Percentiles rank a stretch among this genome's conserved stretches.
Conservation (phyloP, 2,329 filamentous ascomycete genomes). For the Malbranchea cinnamomea region DNA sequence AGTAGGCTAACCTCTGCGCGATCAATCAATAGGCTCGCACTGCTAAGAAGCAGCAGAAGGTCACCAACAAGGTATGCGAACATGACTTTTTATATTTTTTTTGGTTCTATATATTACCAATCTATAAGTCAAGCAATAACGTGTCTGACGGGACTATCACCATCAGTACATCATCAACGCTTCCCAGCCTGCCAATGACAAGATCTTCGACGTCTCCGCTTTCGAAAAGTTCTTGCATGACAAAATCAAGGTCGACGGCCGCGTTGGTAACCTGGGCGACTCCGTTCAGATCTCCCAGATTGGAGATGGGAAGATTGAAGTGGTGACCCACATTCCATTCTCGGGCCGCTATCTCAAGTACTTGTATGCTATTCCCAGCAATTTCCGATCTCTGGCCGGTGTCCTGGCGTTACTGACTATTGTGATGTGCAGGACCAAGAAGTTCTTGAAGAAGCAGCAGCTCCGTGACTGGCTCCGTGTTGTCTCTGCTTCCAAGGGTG, state of each 20-base stretch:
- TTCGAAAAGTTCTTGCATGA: slow-evolving; percentile 99
- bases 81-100: not conserved
- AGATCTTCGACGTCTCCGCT: slow-evolving; percentile 98
- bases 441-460: slow-evolving; percentile 99
- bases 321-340: slow-evolving; percentile 94
- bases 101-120: not conserved
- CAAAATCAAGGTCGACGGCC: slow-evolving; percentile 99
- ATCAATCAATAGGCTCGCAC: slow-evolving; percentile 24
- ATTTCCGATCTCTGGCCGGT: not conserved
- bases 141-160: slow-evolving; percentile 1
- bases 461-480: slow-evolving; percentile 99
- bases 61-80: slow-evolving; percentile 31
- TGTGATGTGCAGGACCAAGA: slow-evolving; percentile 83
- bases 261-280: slow-evolving; percentile 95
- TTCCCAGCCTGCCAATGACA: slow-evolving; percentile 93
- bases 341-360: slow-evolving; percentile 99
- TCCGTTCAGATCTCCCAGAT: slow-evolving; percentile 76
- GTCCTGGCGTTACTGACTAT: too few species aligned
- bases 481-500: slow-evolving; percentile 92
- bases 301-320: slow-evolving; percentile 95
- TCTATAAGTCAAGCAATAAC: slow-evolving; percentile 3
- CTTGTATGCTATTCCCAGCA: slow-evolving; percentile 49
- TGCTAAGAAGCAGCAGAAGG: slow-evolving; percentile 34
- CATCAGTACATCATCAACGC: slow-evolving; percentile 99
- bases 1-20: slow-evolving; percentile 79